Percentiles rank a stretch among this genome's conserved stretches.
These are phyloP conservation scores for Lepraria neglecta DNA, from an alignment of 495 filamentous ascomycete genomes.

Conservation along the genomic window DNA sequence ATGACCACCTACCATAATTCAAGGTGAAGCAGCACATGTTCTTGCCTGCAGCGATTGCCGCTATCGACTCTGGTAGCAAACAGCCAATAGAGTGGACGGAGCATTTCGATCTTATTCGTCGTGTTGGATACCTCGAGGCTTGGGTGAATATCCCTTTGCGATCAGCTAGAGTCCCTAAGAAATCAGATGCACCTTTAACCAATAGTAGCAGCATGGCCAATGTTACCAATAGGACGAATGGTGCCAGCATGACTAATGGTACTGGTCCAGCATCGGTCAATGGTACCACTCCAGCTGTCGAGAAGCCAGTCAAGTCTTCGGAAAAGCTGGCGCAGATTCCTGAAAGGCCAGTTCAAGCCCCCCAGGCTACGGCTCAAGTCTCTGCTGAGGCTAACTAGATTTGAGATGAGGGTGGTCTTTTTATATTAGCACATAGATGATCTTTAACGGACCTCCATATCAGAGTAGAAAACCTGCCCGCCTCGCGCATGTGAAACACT, in stretches of 20 bases:
- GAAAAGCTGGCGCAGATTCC: neutral
- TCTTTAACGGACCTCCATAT: too few species aligned
- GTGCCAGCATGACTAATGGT: neutral
- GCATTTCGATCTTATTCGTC: constrained; percentile 22
- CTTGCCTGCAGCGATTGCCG: constrained; percentile 21
- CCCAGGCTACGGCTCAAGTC: neutral
- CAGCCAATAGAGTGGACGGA: constrained; percentile 22
- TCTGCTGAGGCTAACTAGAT: neutral
- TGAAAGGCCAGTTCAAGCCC: neutral
- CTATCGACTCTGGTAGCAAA: constrained; percentile 21
- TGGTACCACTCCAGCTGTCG: neutral
- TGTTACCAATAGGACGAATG: too few species aligned
- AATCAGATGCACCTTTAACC: neutral
- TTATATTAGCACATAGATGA: too few species aligned
- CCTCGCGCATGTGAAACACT: too few species aligned
- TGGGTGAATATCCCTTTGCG: constrained; percentile 19
- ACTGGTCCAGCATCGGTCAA: neutral
- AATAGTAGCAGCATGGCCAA: too few species aligned
- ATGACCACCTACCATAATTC: constrained; percentile 25
- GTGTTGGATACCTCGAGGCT: constrained; percentile 18
- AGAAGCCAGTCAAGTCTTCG: neutral
- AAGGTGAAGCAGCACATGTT: constrained; percentile 26
- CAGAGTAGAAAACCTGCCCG: too few species aligned
- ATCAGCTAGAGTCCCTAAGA: neutral
- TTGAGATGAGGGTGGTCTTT: too few species aligned